Conservation (phyloP, 2,329 filamentous ascomycete genomes). For the Pestalotiopsis sp. region DNA sequence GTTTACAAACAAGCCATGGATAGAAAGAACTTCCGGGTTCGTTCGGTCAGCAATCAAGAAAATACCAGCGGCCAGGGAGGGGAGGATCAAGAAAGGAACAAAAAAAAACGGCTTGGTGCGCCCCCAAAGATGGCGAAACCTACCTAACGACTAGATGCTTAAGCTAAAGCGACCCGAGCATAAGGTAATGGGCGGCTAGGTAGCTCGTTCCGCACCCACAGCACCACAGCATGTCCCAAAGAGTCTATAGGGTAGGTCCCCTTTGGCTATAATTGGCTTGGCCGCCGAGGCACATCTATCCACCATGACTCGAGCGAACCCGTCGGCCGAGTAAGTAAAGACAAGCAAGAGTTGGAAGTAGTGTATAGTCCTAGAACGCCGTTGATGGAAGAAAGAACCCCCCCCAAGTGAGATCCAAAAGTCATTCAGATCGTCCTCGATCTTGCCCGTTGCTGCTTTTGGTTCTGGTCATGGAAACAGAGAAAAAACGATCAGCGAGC, state of each 20-base stretch:
- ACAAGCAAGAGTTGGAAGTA: neutral
- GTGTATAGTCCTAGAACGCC: no score
- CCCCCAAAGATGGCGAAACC: neutral
- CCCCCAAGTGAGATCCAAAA: neutral
- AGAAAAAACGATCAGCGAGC: neutral
- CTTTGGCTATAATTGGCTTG: neutral
- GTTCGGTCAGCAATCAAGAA: neutral
- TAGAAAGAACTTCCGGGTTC: neutral
- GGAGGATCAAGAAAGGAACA: no score
- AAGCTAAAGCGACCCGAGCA: conserved; percentile 9
- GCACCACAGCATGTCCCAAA: neutral
- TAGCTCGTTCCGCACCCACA: neutral
- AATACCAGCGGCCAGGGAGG: no score
- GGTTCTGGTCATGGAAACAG: no score
- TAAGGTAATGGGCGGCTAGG: conserved; percentile 6
- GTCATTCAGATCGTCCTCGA: no score
- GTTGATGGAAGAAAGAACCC: neutral
- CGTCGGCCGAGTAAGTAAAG: neutral
- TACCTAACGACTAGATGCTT: conserved; percentile 1
- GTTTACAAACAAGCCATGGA: neutral
- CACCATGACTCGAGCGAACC: conserved; percentile 10
- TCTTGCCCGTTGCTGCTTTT: no score
- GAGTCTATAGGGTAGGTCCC: neutral
- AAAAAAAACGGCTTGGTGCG: neutral
- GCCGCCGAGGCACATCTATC: neutral